Evolutionary conservation across 176 grass and related monocot species (phyloP).

Genomic region (Phragmites australis): DNA sequence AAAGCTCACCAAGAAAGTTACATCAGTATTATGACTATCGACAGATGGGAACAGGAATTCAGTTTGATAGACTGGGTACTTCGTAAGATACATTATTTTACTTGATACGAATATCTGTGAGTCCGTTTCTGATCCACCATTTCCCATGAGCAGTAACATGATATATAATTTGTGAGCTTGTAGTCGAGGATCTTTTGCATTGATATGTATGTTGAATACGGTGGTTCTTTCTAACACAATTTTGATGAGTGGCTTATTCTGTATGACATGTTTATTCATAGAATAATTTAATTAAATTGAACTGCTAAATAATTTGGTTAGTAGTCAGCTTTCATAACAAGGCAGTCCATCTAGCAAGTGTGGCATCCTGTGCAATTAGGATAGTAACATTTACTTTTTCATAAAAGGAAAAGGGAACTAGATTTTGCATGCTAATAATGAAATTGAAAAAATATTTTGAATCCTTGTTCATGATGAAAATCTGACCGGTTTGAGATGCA

Average conservation of each 20-base stretch:
- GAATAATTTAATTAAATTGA: not conserved
- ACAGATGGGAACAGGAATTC: not conserved
- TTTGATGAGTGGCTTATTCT: not conserved
- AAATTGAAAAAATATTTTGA: conserved; percentile 4
- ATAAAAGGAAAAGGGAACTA: not conserved
- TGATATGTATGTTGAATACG: not conserved
- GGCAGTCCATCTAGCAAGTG: not conserved
- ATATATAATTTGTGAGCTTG: not conserved
- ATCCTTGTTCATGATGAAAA: not conserved
- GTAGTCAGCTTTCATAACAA: not conserved
- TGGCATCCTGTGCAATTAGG: not conserved
- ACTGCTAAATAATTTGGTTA: not conserved
- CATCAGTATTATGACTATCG: not conserved
- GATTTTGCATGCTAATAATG: not conserved
- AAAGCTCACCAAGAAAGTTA: not conserved
- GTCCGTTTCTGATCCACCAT: not conserved
- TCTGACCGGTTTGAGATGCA: not conserved
- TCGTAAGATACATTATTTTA: not conserved
- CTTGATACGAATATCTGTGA: not conserved
- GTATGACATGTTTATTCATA: not conserved
- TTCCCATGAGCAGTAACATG: not conserved
- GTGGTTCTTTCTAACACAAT: not conserved
- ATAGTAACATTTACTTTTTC: not conserved
- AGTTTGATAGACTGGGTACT: not conserved
- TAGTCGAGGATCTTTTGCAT: not conserved